Conservation (phyloP, 2,329 filamentous ascomycete species). For the Cytospora piceicola region DNA sequence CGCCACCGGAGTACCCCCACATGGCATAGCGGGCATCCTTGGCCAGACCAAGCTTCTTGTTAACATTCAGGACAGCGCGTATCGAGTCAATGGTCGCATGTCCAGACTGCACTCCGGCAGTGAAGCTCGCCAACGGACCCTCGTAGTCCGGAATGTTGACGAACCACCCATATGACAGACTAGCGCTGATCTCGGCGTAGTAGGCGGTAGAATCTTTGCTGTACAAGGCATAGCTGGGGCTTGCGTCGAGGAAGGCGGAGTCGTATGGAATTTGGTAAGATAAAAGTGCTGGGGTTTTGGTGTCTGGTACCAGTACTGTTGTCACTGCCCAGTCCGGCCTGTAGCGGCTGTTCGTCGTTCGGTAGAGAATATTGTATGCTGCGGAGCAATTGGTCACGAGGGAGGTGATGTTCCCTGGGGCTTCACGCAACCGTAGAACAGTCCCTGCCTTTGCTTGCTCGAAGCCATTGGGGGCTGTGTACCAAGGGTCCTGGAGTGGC, state of each 20-base stretch:
- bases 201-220: constrained; percentile 26
- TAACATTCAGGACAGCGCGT: constrained; percentile 44
- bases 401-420: constrained; percentile 36
- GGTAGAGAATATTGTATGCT: constrained; percentile 44
- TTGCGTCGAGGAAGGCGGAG: constrained; percentile 43
- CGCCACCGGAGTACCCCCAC: constrained; percentile 62
- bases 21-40: constrained; percentile 43
- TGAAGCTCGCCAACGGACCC: constrained; percentile 49
- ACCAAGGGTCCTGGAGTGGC: constrained; percentile 41
- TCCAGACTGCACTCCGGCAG: constrained; percentile 47
- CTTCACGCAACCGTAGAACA: constrained; percentile 38
- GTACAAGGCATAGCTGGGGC: constrained; percentile 43
- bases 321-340: constrained; percentile 46
- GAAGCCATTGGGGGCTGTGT: constrained; percentile 38
- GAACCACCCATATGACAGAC: constrained; percentile 47
- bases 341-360: constrained; percentile 42
- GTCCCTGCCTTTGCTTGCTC: constrained; percentile 36
- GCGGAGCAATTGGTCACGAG: constrained; percentile 32
- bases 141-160: constrained; percentile 52
- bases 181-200: constrained; percentile 37
- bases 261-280: constrained; percentile 50
- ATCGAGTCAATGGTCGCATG: constrained; percentile 51
- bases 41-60: constrained; percentile 32
- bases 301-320: constrained; percentile 40
- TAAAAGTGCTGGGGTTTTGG: constrained; percentile 39